Evolutionary conservation across 1,284 basidiomycete species (phyloP).

Genomic region (Cutaneotrichosporon dermatis): DNA sequence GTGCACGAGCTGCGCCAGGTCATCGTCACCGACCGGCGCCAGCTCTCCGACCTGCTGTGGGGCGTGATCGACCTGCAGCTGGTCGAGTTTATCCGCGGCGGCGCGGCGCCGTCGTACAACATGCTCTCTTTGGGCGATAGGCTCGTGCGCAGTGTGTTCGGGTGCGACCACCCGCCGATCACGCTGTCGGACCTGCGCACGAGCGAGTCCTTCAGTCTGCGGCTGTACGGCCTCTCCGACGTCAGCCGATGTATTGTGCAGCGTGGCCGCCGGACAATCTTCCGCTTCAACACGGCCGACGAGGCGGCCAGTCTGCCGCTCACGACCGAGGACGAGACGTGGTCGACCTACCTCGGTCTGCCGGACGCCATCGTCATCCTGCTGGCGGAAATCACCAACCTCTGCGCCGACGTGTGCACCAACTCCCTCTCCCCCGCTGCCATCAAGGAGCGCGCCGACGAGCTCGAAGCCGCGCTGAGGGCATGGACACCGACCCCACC

Average conservation of each 20-base stretch:
- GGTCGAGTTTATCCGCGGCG: slow-evolving; percentile 30
- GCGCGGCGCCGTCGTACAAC: slow-evolving; percentile 27
- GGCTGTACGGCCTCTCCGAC: slow-evolving; percentile 28
- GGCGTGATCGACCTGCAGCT: slow-evolving; percentile 32
- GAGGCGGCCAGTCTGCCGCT: slow-evolving; percentile 4
- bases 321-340: slow-evolving; percentile 23
- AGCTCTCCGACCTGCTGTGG: slow-evolving; percentile 32
- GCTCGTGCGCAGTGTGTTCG: slow-evolving; percentile 21
- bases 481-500: slow-evolving; percentile 14
- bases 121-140: slow-evolving; percentile 31
- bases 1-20: slow-evolving; percentile 22
- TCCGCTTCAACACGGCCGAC: slow-evolving; percentile 4
- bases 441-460: slow-evolving; percentile 25
- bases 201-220: slow-evolving; percentile 22
- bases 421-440: background rate
- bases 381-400: slow-evolving; percentile 30
- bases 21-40: slow-evolving; percentile 20
- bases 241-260: slow-evolving; percentile 31
- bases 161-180: slow-evolving; percentile 18
- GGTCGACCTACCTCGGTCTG: slow-evolving; percentile 33
- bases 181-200: slow-evolving; percentile 21
- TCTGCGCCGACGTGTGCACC: slow-evolving; percentile 20
- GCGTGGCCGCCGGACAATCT: slow-evolving; percentile 23
- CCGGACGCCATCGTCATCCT: slow-evolving; percentile 31
- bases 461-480: slow-evolving; percentile 21